Evolutionary conservation across 1,284 basidiomycete genomes (phyloP).

Genomic region (Cutaneotrichosporon sp.): DNA sequence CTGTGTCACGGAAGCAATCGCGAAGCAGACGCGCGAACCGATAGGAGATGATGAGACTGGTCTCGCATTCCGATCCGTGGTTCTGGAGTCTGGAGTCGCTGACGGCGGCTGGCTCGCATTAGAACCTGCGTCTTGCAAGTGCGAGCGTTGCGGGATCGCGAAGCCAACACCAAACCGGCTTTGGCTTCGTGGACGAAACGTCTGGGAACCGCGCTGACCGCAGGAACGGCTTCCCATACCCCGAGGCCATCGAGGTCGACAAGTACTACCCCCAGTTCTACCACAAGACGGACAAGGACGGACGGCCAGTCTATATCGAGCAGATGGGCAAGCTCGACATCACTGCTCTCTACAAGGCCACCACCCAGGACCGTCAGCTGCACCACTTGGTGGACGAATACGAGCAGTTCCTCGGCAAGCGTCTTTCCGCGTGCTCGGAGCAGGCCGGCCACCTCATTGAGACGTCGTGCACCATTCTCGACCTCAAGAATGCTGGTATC

Average conservation of each 20-base stretch:
- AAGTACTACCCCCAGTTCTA: slow-evolving; percentile 96
- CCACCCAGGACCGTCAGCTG: slow-evolving; percentile 84
- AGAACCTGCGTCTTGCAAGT: too few species aligned
- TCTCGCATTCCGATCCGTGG: not conserved
- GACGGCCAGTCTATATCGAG: slow-evolving; percentile 93
- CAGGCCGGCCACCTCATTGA: slow-evolving; percentile 81
- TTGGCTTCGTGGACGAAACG: too few species aligned
- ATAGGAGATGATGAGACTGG: not conserved
- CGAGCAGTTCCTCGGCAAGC: slow-evolving; percentile 78
- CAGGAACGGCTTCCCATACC: slow-evolving; percentile 80
- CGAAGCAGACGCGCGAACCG: not conserved
- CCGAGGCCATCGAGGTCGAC: slow-evolving; percentile 78
- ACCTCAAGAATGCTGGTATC: slow-evolving; percentile 79
- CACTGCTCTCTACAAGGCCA: slow-evolving; percentile 73
- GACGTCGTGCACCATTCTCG: slow-evolving; percentile 98
- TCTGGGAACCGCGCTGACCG: slow-evolving; percentile 1
- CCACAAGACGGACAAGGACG: slow-evolving; percentile 95
- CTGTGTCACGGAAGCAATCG: not conserved
- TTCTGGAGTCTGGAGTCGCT: not conserved
- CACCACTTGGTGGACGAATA: slow-evolving; percentile 90
- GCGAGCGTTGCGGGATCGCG: too few species aligned
- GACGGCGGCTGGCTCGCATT: too few species aligned
- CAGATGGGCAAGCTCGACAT: slow-evolving; percentile 88
- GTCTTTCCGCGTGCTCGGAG: slow-evolving; percentile 74
- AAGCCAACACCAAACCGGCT: too few species aligned